A percentile compares a stretch with the other conserved stretches of the same genome.
These are phyloP conservation scores for Blastocystis sp. DNA, from an alignment of 352 stramenopile genomes.

Conservation along the genomic window DNA sequence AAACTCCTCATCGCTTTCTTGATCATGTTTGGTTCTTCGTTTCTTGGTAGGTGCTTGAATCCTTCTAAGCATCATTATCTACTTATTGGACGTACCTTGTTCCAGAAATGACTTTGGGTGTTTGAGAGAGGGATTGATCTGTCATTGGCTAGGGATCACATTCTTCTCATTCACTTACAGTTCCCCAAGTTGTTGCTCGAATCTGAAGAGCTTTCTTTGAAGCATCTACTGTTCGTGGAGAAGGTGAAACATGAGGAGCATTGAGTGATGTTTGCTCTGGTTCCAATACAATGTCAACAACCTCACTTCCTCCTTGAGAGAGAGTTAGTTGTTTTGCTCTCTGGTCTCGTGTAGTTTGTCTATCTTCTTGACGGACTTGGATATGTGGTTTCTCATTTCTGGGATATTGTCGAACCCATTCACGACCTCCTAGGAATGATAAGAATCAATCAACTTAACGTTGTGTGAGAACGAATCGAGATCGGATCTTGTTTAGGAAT, in stretches of 20 bases:
- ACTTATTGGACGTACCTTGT: background rate
- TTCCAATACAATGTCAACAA: background rate
- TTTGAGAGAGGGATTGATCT: background rate
- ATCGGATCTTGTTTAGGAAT: background rate
- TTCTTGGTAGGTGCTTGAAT: no score
- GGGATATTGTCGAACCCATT: background rate
- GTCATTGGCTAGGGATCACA: slow-evolving; percentile 1
- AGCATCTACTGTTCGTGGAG: background rate
- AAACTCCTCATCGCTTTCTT: slow-evolving; percentile 37
- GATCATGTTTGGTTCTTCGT: background rate
- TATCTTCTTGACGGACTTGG: background rate
- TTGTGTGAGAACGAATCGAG: no score
- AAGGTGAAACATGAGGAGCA: background rate
- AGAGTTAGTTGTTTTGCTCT: background rate
- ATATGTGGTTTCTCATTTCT: background rate
- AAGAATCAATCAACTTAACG: background rate
- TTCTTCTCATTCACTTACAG: background rate
- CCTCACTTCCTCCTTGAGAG: background rate
- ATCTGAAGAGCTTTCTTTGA: background rate
- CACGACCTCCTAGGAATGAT: background rate
- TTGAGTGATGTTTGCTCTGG: background rate
- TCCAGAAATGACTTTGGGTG: background rate
- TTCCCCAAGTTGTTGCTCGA: background rate
- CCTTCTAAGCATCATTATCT: background rate
- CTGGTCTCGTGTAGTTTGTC: background rate